Evolutionary conservation across 2,329 filamentous ascomycete genomes (phyloP).

Genomic region (Ascochyta fabae): DNA sequence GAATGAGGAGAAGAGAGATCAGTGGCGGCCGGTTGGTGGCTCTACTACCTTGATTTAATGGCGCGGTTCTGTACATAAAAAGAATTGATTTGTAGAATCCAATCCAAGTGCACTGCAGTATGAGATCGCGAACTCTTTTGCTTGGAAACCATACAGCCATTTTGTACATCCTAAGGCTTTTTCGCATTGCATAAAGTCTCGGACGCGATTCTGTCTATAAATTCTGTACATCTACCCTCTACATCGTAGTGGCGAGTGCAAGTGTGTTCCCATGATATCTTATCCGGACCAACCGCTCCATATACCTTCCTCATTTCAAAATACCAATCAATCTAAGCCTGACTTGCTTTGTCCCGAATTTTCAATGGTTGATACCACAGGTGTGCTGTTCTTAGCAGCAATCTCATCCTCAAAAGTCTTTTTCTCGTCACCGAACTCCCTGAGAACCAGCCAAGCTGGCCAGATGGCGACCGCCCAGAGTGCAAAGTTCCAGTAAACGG

Average conservation of each 20-base stretch:
- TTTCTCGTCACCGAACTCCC: constrained; percentile 56
- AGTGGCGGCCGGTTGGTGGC: constrained; percentile 71
- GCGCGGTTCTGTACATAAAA: neutral
- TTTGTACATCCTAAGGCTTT: no score
- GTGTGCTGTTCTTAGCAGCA: neutral
- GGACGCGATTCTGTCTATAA: no score
- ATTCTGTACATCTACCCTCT: no score
- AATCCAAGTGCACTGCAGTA: neutral
- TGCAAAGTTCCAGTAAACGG: constrained; percentile 73
- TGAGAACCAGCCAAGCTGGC: constrained; percentile 72
- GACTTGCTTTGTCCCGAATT: neutral
- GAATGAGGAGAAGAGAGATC: constrained; percentile 69
- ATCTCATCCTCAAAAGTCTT: constrained; percentile 15
- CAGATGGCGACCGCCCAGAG: constrained; percentile 69
- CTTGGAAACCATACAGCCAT: neutral
- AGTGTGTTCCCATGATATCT: neutral
- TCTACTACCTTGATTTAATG: constrained; percentile 16
- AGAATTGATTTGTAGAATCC: neutral
- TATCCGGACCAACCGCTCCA: neutral
- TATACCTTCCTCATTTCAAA: no score
- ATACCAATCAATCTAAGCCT: neutral
- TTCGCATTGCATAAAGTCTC: no score
- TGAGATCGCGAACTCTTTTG: neutral
- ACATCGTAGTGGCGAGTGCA: neutral
- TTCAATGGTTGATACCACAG: neutral